phyloP scores from a whole-genome alignment of 2,329 filamentous ascomycete genomes.

The Pseudogymnoascus verrucosus region DNA sequence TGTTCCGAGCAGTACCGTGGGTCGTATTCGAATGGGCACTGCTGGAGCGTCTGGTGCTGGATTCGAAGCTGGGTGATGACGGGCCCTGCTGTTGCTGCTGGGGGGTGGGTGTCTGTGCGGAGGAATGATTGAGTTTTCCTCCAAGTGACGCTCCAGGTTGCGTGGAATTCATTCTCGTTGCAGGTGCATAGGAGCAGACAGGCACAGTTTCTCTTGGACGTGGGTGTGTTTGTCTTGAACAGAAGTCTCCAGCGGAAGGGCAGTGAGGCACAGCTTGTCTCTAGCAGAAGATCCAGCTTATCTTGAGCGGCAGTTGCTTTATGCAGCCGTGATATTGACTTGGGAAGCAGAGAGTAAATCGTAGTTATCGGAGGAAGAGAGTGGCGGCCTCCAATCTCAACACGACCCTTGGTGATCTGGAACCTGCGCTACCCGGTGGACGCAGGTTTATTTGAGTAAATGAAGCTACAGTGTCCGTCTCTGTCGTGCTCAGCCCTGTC shows the following conservation, averaged over 20 bases:
- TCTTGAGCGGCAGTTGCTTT: not conserved
- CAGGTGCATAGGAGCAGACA: not conserved
- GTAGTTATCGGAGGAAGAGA: not conserved
- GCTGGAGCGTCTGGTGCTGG: constrained; percentile 17
- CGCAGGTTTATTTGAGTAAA: not conserved
- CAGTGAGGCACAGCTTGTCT: not conserved
- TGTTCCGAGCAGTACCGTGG: constrained; percentile 55
- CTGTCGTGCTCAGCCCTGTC: not conserved
- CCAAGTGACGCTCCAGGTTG: constrained; percentile 23
- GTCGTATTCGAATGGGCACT: not conserved
- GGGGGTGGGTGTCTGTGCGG: constrained; percentile 23
- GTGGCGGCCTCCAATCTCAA: not conserved
- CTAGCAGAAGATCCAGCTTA: not conserved
- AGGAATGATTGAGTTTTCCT: constrained; percentile 26
- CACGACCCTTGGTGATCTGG: not conserved
- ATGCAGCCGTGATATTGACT: not conserved
- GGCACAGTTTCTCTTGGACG: not conserved
- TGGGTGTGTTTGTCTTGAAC: not conserved
- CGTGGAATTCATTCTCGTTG: constrained; percentile 26
- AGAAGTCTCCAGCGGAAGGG: not conserved
- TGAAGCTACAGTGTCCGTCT: not conserved
- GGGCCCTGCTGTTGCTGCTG: constrained; percentile 23
- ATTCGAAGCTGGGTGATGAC: constrained; percentile 23
- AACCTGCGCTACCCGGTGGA: not conserved
- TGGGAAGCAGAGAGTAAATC: not conserved